phyloP scores from a whole-genome alignment of 225 moss, liverwort and hornwort species.

The Physcomitrellopsis africana region DNA sequence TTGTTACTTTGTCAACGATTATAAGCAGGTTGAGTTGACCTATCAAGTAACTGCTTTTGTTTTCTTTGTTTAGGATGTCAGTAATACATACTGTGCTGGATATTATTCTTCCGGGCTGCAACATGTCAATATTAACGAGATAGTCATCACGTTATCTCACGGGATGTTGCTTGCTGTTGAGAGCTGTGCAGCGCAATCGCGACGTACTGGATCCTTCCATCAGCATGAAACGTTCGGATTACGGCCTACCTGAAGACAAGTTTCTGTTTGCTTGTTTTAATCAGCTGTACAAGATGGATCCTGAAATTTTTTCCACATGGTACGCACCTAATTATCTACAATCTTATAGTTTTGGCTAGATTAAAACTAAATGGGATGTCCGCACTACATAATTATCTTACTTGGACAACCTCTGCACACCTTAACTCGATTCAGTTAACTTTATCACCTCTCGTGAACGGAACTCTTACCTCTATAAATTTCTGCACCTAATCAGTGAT shows the following conservation, averaged over 20 bases:
- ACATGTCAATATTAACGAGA: no score
- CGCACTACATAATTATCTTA: no score
- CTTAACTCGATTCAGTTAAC: no score
- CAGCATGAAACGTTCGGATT: slow-evolving; percentile 61
- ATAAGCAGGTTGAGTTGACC: slow-evolving; percentile 59
- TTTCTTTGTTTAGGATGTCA: neutral
- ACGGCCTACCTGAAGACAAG: slow-evolving; percentile 71
- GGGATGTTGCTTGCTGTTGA: neutral
- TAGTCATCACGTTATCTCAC: neutral
- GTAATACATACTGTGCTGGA: neutral
- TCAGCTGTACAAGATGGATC: slow-evolving; percentile 86
- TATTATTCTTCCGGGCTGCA: neutral
- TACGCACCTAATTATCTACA: slow-evolving; percentile 22
- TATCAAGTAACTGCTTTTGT: neutral
- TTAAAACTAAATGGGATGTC: no score
- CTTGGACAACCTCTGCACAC: no score
- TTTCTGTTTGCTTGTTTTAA: slow-evolving; percentile 84
- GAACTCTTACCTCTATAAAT: no score
- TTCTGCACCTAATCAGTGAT: no score
- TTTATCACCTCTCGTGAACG: no score
- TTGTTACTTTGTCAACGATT: slow-evolving; percentile 83
- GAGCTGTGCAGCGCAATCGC: slow-evolving; percentile 51
- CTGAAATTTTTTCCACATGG: slow-evolving; percentile 73
- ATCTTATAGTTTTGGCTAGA: neutral
- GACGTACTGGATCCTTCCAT: slow-evolving; percentile 66